Conservation (phyloP, 1,284 basidiomycete genomes). For the Pyrrhoderma noxium region DNA sequence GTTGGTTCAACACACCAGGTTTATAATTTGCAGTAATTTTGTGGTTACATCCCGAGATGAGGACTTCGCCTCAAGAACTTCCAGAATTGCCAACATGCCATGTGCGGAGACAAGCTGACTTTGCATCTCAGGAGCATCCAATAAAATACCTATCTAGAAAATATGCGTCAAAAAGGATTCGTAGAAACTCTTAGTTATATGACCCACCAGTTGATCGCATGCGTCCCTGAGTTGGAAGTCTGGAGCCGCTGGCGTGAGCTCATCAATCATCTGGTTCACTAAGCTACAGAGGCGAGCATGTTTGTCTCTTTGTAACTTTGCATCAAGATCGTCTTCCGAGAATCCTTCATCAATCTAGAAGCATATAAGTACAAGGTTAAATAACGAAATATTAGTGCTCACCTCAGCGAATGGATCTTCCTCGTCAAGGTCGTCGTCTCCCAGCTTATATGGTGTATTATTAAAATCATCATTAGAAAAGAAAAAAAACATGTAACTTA, state of each 20-base stretch:
- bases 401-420: conserved; percentile 94
- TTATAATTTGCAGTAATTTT: conserved; percentile 83
- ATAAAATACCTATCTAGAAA: conserved; percentile 65
- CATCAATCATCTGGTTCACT: conserved; percentile 81
- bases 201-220: conserved; percentile 79
- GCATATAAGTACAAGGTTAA: too few relatives aligned
- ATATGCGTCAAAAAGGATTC: conserved; percentile 4
- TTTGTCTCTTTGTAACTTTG: conserved; percentile 86
- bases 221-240: conserved; percentile 76
- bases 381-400: conserved; percentile 1
- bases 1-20: conserved; percentile 61
- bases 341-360: conserved; percentile 83
- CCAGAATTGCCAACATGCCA: conserved; percentile 90
- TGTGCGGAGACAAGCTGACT: conserved; percentile 84
- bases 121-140: conserved; percentile 85
- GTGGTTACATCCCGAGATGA: conserved; percentile 76
- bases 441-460: conserved; percentile 39
- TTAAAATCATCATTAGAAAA: conserved; percentile 4
- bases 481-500: conserved; percentile 24
- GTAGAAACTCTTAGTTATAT: background rate
- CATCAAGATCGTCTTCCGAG: conserved; percentile 80
- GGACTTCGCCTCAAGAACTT: conserved; percentile 80
- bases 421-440: conserved; percentile 77
- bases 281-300: conserved; percentile 76
- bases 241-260: conserved; percentile 72